These are phyloP conservation scores for Liriodendron chinense DNA, from an alignment of 164 flowering plant genomes.

Conservation along the genomic window DNA sequence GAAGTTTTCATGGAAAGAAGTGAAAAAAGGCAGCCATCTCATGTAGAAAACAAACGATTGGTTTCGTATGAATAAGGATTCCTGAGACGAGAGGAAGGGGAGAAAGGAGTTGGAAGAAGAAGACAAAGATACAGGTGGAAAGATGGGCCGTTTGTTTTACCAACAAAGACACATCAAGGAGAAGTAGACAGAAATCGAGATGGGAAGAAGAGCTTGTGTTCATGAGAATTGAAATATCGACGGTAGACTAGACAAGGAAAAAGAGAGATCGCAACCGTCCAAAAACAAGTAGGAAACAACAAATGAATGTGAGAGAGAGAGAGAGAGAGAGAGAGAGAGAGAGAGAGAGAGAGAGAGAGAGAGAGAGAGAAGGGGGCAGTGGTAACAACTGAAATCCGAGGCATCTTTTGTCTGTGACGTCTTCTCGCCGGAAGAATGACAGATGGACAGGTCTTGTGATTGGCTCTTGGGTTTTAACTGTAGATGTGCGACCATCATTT, in stretches of 20 bases:
- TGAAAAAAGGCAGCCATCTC: background rate
- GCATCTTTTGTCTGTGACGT: background rate
- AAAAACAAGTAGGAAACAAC: background rate
- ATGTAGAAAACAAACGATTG: too few relatives aligned
- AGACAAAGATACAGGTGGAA: conserved; percentile 6
- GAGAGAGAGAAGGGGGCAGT: background rate
- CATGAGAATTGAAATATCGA: background rate
- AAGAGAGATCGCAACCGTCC: background rate
- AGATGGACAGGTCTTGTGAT: conserved; percentile 1
- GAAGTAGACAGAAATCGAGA: background rate
- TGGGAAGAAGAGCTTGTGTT: conserved; percentile 2
- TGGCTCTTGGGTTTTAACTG: background rate
- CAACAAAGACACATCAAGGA: conserved; percentile 1
- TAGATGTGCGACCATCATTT: too few relatives aligned
- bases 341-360: too few relatives aligned
- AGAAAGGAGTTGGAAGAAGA: background rate
- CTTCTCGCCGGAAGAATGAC: background rate
- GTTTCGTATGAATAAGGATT: conserved; percentile 1
- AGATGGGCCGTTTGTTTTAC: background rate
- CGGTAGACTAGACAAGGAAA: background rate
- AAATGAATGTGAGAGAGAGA: too few relatives aligned
- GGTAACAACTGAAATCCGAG: background rate
- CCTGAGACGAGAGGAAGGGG: conserved; percentile 12
- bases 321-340: too few relatives aligned
- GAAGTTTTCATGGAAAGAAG: background rate